Evolutionary conservation across 148 eudicot species (phyloP).

Genomic region (Fagopyrum homotropicum): DNA sequence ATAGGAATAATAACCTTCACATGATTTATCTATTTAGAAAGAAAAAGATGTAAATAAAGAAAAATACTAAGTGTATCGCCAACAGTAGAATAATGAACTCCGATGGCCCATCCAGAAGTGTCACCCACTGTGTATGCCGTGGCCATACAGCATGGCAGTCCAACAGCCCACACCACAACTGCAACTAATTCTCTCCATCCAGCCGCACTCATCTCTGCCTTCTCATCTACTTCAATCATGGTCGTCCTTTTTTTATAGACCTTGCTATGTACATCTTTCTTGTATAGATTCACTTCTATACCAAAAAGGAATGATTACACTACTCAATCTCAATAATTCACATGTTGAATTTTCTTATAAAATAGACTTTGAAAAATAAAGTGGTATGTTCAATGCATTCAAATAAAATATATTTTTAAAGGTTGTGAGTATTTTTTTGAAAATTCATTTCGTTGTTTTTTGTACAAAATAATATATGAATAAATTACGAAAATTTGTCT

Average conservation of each 20-base stretch:
- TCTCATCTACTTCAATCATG: not conserved
- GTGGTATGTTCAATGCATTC: no score
- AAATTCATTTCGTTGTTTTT: no score
- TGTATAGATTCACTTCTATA: not conserved
- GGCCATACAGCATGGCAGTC: constrained; percentile 21
- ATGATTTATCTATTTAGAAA: no score
- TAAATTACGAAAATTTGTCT: no score
- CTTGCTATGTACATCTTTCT: not conserved
- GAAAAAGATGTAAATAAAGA: no score
- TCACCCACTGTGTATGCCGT: constrained; percentile 76
- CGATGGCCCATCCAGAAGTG: constrained; percentile 56
- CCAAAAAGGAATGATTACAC: not conserved
- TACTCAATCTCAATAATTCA: not conserved
- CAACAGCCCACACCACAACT: not conserved
- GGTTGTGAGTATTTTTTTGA: no score
- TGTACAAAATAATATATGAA: no score
- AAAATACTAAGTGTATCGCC: constrained; percentile 68
- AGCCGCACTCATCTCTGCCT: not conserved
- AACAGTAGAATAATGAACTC: constrained; percentile 51
- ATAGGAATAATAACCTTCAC: no score
- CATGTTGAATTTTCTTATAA: no score
- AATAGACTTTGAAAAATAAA: no score
- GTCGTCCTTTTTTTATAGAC: not conserved
- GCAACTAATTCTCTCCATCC: not conserved
- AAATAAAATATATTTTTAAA: no score